Conservation (phyloP, 306 rosid species). For the Adenanthera pavonina region DNA sequence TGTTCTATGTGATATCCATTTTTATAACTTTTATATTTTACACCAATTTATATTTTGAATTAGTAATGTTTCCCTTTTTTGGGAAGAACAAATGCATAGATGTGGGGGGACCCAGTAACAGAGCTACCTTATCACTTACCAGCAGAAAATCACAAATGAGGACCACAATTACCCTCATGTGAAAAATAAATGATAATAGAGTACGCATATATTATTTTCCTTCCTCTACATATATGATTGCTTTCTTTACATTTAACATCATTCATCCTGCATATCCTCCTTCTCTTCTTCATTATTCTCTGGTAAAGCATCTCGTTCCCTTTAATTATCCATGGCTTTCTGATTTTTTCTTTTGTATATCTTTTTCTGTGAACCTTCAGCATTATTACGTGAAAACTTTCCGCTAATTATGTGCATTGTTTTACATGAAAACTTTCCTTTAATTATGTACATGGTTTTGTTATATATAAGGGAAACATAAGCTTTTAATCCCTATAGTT, state of each 20-base stretch:
- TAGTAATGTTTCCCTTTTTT: too few species aligned
- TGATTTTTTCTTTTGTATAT: neutral
- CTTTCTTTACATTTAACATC: neutral
- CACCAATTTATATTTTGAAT: too few species aligned
- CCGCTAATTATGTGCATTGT: neutral
- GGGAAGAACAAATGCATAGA: too few species aligned
- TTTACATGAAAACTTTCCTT: neutral
- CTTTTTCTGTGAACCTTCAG: neutral
- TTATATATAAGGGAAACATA: too few species aligned
- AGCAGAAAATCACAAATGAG: neutral
- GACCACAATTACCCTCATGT: neutral
- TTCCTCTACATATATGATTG: neutral
- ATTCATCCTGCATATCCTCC: neutral
- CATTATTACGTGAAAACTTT: too few species aligned
- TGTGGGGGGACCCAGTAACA: neutral
- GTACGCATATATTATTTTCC: too few species aligned
- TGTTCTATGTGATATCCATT: too few species aligned
- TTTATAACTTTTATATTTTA: too few species aligned
- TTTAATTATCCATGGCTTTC: neutral
- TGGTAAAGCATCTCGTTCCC: constrained; percentile 8
- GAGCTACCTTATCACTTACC: neutral
- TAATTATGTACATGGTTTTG: too few species aligned
- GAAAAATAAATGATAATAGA: too few species aligned
- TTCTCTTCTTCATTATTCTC: neutral
- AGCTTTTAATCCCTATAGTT: too few species aligned